Evolutionary conservation across 2,329 filamentous ascomycete genomes (phyloP).

Genomic region (Graphilbum ipis-grandicollis): DNA sequence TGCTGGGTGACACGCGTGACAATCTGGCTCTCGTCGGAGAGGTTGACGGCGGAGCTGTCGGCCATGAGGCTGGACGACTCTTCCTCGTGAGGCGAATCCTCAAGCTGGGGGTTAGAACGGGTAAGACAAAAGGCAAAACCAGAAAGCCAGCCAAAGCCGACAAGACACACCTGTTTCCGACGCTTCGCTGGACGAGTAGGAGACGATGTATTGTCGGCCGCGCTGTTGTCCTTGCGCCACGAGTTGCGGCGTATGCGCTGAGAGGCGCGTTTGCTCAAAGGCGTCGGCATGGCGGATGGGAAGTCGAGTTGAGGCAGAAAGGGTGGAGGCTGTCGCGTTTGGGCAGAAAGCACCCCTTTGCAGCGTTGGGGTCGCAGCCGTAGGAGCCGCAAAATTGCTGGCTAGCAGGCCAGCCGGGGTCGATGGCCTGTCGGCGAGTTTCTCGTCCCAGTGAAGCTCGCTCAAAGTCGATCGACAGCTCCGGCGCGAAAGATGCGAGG

Average conservation of each 20-base stretch:
- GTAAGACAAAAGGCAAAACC: not conserved
- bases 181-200: slow-evolving; percentile 46
- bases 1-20: slow-evolving; percentile 38
- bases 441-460: no score
- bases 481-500: no score
- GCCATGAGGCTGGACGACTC: slow-evolving; percentile 25
- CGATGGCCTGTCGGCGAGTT: no score
- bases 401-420: no score
- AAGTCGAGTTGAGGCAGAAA: not conserved
- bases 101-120: slow-evolving; percentile 15
- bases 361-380: no score
- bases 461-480: no score
- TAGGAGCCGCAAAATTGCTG: no score
- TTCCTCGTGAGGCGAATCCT: slow-evolving; percentile 25
- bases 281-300: slow-evolving; percentile 8
- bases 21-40: slow-evolving; percentile 36
- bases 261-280: slow-evolving; percentile 15
- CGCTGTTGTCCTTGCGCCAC: slow-evolving; percentile 13
- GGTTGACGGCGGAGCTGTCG: slow-evolving; percentile 20
- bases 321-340: no score
- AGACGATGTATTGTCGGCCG: slow-evolving; percentile 30
- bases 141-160: not conserved
- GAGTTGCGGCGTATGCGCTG: slow-evolving; percentile 16
- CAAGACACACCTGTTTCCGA: slow-evolving; percentile 35
- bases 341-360: no score